Base-by-base conservation (phyloP, 2,329 filamentous ascomycete genomes). In the Neophaeococcomyces mojaviensis region DNA sequence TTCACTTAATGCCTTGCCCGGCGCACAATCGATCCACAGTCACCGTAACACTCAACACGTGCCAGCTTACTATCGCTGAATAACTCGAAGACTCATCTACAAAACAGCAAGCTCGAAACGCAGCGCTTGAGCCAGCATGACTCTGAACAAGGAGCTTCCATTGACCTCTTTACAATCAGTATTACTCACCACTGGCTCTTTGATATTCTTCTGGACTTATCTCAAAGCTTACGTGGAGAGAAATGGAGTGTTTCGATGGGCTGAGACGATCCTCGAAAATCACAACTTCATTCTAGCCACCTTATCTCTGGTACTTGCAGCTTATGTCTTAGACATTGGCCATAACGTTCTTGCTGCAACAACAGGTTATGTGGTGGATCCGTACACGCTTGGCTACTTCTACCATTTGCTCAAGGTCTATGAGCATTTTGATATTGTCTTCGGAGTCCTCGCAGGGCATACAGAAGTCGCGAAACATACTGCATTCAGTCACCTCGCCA, bases 401-500 rank as follows among this genome's bases (percentile, higher is more conserved):
- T 63, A 55, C 32, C 58, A 61, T 39, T 44, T 51, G 10, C 59
- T 57, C 36, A 63, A 61, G 42, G 54, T 63, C 33, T 62, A 61
- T 39, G 59, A 63, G 38, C 60, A 61, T 44, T 24, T 60, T 19
- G 59, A 63, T 38, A 56, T 63, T 18, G 18, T 41, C 12, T 53
- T 62, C 20, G 54, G 50, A 36, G 55, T 62, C 9, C 52, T 58
- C 2, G 59, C 61, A 8, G 46, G 44, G 7, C 55, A 58, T 3
- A 51, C 50, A 1, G 20, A 38, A 9, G 54, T 63, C 31, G 55
- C 55, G 28, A 41, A 55, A 18, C 59, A 61, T 47, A 60, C 61
- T 47, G 56, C 53, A 15, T 59, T 62, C 32, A 57, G 62, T 48
- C 61, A 61, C 50, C 49, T 61, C n/a, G 60, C 59, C 2, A 60